phyloP scores from a whole-genome alignment of 441 rosid genomes.

The Aquilaria agallochum region DNA sequence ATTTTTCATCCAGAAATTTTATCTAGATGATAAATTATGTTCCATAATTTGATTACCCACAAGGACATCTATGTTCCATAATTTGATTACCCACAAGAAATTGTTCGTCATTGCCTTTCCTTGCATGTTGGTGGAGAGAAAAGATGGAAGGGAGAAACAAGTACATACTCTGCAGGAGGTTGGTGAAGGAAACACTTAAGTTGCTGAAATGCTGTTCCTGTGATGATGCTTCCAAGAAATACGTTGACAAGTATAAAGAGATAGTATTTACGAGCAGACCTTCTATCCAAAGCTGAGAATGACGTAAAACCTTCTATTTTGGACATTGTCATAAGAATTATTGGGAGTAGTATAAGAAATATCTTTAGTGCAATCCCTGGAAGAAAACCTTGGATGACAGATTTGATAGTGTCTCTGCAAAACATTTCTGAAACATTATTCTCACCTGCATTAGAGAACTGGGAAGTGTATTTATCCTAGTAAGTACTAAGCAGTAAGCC shows the following conservation, averaged over 20 bases:
- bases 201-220: constrained; percentile 82
- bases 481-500: too few relatives aligned
- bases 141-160: neutral
- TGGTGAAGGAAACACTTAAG: constrained; percentile 55
- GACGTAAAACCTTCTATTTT: constrained; percentile 73
- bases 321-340: constrained; percentile 75
- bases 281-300: constrained; percentile 65
- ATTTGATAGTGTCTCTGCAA: constrained; percentile 57
- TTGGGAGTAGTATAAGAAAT: constrained; percentile 71
- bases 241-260: constrained; percentile 70
- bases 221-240: constrained; percentile 72
- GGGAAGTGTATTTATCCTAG: too few relatives aligned
- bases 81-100: too few relatives aligned
- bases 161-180: constrained; percentile 70
- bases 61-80: too few relatives aligned
- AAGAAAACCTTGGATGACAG: constrained; percentile 81
- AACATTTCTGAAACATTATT: constrained; percentile 18
- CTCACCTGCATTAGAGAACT: too few relatives aligned
- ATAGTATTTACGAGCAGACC: constrained; percentile 72
- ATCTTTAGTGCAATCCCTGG: constrained; percentile 85
- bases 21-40: too few relatives aligned
- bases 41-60: too few relatives aligned
- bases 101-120: too few relatives aligned
- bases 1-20: too few relatives aligned
- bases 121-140: neutral